Conservation (phyloP, 163 green algal species). For the Prototheca stagnorum region DNA sequence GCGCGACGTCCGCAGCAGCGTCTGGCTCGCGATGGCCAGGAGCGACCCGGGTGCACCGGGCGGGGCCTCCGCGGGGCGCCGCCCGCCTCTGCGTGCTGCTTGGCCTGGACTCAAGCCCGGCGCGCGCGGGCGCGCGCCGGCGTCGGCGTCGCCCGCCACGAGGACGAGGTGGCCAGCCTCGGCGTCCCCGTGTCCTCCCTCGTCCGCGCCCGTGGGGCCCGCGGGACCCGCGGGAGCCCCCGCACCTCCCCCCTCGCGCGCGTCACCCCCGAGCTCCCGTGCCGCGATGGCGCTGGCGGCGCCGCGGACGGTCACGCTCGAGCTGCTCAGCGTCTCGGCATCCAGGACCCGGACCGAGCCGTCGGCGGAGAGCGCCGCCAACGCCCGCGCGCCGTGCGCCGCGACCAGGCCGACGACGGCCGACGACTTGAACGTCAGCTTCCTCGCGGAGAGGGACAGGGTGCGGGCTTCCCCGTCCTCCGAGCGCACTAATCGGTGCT, state of each 20-base stretch:
- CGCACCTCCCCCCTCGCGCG: not conserved
- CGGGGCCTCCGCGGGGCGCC: too few relatives aligned
- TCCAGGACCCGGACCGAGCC: not conserved
- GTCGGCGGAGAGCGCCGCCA: not conserved
- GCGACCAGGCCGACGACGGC: not conserved
- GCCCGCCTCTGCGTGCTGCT: too few relatives aligned
- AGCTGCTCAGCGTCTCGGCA: not conserved
- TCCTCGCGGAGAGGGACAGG: constrained; percentile 1
- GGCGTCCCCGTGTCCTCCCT: not conserved
- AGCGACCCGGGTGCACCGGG: too few relatives aligned
- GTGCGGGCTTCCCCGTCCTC: not conserved
- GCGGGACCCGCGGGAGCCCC: not conserved
- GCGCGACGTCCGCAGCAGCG: too few relatives aligned
- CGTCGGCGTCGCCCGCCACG: not conserved
- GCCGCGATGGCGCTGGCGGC: not conserved
- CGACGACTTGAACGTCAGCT: not conserved
- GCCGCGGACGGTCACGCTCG: not conserved
- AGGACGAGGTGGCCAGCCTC: not conserved
- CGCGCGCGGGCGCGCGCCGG: too few relatives aligned
- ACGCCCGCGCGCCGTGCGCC: not conserved
- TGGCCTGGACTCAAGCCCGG: too few relatives aligned
- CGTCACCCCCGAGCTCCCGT: not conserved
- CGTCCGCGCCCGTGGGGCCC: not conserved
- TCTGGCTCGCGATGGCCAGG: too few relatives aligned
- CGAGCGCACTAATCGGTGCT: not conserved